Evolutionary conservation across 2,329 filamentous ascomycete genomes (phyloP).

Genomic region (Blumeria graminis): DNA sequence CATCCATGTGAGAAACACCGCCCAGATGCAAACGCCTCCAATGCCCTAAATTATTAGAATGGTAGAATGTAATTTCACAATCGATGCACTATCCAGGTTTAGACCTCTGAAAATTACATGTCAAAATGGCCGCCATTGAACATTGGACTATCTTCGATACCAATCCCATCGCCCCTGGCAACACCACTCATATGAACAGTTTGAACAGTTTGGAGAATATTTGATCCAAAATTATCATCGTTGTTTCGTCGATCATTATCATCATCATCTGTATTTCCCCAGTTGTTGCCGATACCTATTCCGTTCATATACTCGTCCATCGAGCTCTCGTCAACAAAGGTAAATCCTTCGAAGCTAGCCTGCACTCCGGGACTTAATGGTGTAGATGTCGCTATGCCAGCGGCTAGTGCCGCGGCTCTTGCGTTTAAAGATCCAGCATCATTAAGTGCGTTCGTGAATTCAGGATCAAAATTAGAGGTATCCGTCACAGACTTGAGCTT

Average conservation of each 20-base stretch:
- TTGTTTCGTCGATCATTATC: constrained; percentile 33
- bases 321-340: constrained; percentile 92
- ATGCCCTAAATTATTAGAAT: constrained; percentile 1
- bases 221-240: constrained; percentile 21
- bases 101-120: constrained; percentile 21
- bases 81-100: not conserved
- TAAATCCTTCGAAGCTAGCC: constrained; percentile 95
- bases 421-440: constrained; percentile 75
- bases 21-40: constrained; percentile 1
- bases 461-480: constrained; percentile 93
- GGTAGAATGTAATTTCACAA: not conserved
- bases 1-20: constrained; percentile 1
- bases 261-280: constrained; percentile 21
- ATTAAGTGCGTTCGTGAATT: constrained; percentile 87
- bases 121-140: constrained; percentile 39
- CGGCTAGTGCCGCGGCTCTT: constrained; percentile 63
- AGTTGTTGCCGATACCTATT: constrained; percentile 11
- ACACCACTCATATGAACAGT: constrained; percentile 39
- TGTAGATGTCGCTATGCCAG: constrained; percentile 69
- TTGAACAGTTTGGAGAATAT: constrained; percentile 2
- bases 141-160: constrained; percentile 26
- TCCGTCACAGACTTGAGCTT: constrained; percentile 90
- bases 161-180: constrained; percentile 29
- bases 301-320: constrained; percentile 63
- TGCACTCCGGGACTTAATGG: constrained; percentile 88